Evolutionary conservation across 805 yeast species (phyloP).

Genomic region (Lipomyces sp.): DNA sequence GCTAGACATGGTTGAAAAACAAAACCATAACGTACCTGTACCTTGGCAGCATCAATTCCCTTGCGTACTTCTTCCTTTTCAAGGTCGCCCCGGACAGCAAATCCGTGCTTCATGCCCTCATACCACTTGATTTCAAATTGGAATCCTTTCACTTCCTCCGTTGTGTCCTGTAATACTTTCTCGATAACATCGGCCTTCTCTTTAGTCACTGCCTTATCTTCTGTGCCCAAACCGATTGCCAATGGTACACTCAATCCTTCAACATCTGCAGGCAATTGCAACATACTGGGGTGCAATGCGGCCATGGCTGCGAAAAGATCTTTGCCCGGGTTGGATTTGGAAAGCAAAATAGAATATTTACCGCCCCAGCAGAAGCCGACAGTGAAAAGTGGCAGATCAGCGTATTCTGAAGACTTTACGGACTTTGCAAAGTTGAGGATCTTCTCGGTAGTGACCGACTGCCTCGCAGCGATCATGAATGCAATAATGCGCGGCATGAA

Average conservation of each 20-base stretch:
- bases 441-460: slow-evolving; percentile 11
- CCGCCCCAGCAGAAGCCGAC: slow-evolving; percentile 33
- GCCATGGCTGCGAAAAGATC: slow-evolving; percentile 14
- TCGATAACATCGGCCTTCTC: neutral
- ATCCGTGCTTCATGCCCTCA: slow-evolving; percentile 20
- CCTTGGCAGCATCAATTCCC: slow-evolving; percentile 10
- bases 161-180: neutral
- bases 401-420: slow-evolving; percentile 6
- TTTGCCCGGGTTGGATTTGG: slow-evolving; percentile 2
- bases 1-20: neutral
- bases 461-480: slow-evolving; percentile 10
- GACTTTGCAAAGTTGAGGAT: neutral
- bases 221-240: slow-evolving; percentile 1
- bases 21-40: slow-evolving; percentile 4
- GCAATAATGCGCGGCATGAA: slow-evolving; percentile 1
- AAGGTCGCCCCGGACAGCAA: slow-evolving; percentile 19
- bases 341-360: slow-evolving; percentile 2
- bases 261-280: slow-evolving; percentile 17
- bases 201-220: slow-evolving; percentile 10
- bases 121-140: slow-evolving; percentile 13
- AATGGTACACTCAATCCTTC: slow-evolving; percentile 1
- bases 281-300: slow-evolving; percentile 15
- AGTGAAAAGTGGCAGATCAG: slow-evolving; percentile 7
- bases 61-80: neutral
- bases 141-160: neutral